These are phyloP conservation scores for Trifolium subterraneum DNA, from an alignment of 306 rosid genomes.

Conservation along the genomic window DNA sequence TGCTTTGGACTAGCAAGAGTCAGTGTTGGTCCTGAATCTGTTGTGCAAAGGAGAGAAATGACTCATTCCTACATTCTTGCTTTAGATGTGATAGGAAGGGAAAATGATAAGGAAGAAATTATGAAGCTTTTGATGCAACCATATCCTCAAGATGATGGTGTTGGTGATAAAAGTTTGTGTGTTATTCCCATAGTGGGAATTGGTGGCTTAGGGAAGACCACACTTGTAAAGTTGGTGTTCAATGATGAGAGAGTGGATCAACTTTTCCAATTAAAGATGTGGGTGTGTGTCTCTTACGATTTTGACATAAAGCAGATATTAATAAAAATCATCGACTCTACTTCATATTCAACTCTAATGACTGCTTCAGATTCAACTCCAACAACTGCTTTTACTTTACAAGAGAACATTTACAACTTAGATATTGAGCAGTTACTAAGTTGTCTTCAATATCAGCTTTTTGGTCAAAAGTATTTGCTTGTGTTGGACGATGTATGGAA, in stretches of 20 bases:
- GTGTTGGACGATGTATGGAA: constrained; percentile 17
- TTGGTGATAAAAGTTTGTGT: neutral
- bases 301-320: neutral
- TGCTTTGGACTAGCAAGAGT: too few species aligned
- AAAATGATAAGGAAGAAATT: neutral
- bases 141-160: neutral
- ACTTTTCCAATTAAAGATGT: too few species aligned
- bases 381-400: too few species aligned
- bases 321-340: constrained; percentile 1
- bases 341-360: too few species aligned
- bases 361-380: neutral
- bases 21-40: too few species aligned
- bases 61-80: neutral
- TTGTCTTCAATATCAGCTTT: neutral
- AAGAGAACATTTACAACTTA: neutral
- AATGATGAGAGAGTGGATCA: too few species aligned
- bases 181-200: constrained; percentile 34
- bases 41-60: too few species aligned
- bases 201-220: constrained; percentile 41
- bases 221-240: constrained; percentile 19
- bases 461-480: neutral
- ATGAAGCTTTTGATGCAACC: constrained; percentile 4
- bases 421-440: neutral
- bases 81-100: neutral
- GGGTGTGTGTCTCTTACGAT: too few species aligned